These are phyloP conservation scores for Avicennia marina DNA, from an alignment of 257 asterid genomes.

Conservation along the genomic window DNA sequence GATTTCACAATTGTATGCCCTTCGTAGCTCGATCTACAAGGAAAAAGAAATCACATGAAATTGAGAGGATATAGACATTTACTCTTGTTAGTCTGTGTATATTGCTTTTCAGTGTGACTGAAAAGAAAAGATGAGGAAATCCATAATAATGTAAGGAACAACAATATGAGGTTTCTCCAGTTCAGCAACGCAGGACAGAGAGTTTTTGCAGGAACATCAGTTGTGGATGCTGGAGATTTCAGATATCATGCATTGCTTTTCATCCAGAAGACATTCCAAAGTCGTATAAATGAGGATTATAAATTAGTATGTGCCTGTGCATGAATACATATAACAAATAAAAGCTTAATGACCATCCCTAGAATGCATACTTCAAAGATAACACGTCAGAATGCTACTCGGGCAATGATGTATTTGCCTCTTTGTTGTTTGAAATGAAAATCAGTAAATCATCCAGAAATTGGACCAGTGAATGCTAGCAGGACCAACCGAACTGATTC, in stretches of 20 bases:
- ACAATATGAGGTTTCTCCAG: neutral
- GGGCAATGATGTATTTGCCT: too few species aligned
- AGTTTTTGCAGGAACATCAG: neutral
- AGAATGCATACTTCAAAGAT: too few species aligned
- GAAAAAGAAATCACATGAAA: constrained; percentile 1
- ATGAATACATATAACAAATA: neutral
- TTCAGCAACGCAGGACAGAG: neutral
- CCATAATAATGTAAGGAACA: neutral
- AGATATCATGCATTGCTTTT: neutral
- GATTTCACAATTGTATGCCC: constrained; percentile 91
- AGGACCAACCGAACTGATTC: too few species aligned
- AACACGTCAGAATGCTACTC: too few species aligned
- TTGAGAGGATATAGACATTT: neutral
- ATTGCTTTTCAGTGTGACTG: neutral
- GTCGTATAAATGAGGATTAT: neutral
- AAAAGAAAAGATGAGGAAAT: neutral
- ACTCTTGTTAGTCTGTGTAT: neutral
- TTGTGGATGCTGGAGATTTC: neutral
- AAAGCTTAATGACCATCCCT: neutral
- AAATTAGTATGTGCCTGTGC: neutral
- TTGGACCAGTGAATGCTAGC: too few species aligned
- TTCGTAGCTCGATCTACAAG: constrained; percentile 75
- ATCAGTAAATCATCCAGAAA: too few species aligned
- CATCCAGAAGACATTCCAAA: neutral
- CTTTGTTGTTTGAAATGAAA: too few species aligned